A percentile compares a stretch with the other conserved stretches of the same genome.
phyloP scores from a whole-genome alignment of 768 basidiomycete genomes.

The Coprinopsis strossmayeri region DNA sequence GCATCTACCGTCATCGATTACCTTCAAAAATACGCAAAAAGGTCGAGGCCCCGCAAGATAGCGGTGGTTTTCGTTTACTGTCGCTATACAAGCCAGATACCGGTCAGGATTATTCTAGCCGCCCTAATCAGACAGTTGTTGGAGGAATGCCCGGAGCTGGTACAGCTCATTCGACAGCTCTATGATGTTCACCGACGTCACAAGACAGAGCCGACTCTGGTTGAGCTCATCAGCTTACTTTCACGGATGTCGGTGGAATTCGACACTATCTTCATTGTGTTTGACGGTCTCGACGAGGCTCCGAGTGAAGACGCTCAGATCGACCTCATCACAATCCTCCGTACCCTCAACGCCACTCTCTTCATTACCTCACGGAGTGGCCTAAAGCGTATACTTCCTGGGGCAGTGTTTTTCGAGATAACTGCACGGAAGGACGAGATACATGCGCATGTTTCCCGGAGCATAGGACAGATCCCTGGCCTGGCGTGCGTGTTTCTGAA shows the following conservation, averaged over 20 bases:
- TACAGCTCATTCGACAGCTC: background rate
- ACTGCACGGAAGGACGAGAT: background rate
- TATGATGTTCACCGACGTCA: background rate
- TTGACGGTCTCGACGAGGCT: background rate
- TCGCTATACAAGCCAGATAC: background rate
- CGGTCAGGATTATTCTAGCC: background rate
- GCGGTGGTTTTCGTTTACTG: background rate
- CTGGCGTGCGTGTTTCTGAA: background rate
- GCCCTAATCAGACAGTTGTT: background rate
- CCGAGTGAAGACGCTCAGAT: background rate
- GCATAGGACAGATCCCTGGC: background rate
- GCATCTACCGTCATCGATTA: background rate
- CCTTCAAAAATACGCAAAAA: background rate
- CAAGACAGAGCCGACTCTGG: background rate
- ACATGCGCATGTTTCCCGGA: background rate
- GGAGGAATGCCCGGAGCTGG: background rate
- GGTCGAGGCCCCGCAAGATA: background rate
- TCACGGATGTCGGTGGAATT: background rate
- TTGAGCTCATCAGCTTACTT: background rate
- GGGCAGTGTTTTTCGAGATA: background rate
- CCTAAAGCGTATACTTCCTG: background rate
- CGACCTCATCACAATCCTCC: background rate
- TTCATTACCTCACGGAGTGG: background rate
- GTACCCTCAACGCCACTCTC: background rate
- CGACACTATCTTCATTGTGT: background rate